Base-by-base conservation (phyloP, 2,329 filamentous ascomycete genomes). In the Venturiaceae sp. region DNA sequence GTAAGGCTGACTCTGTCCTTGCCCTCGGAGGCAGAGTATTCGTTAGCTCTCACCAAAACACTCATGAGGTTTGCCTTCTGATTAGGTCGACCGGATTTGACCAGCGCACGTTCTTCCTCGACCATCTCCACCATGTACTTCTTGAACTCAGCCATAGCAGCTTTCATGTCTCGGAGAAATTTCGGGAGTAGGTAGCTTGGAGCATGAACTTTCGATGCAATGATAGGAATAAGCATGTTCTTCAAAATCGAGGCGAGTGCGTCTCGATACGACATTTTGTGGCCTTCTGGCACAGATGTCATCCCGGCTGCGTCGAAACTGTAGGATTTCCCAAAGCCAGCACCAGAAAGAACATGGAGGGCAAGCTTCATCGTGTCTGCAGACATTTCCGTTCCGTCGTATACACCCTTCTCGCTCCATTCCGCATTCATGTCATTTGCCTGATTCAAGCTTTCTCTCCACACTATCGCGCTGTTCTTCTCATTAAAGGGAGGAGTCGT, bases 51-150 rank as follows among this genome's bases (percentile, higher is more conserved):
- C 19, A 58, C 41, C 28, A 58, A 37, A 11, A 41, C 32, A 28
- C 39, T 52, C 55, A 58, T 58, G 5, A 58, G 19, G 34, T 58
- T 58, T 8, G 23, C 55, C 36, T 58, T 37, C 30, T 56, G 53
- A 23, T 32, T 13, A 41, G 32, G n/a, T 26, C 53, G 21, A 21
- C 28, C 26, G 26, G 19, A 9, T 34, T 39, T 46, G n/a, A 47
- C 26, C 37, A 44, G 14, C 11, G 26, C 55, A 3, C 55, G 55
- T 30, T 58, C 33, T 37, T 34, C 55, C 30, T 47, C 55, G 9
- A 52, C 39, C 55, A 58, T 58, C 28, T 34, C 41, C 33, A 50
- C 34, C 55, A 52, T 58, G 16, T 58, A 52, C 55, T 47, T 9
- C 41, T 47, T 47, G 28, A 58, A 58, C 8, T 58, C 41, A 14